Evolutionary conservation across 345 rosid genomes (phyloP), one percentile per base, ranked within the genome.

Genomic region (Lepidium sativum): DNA sequence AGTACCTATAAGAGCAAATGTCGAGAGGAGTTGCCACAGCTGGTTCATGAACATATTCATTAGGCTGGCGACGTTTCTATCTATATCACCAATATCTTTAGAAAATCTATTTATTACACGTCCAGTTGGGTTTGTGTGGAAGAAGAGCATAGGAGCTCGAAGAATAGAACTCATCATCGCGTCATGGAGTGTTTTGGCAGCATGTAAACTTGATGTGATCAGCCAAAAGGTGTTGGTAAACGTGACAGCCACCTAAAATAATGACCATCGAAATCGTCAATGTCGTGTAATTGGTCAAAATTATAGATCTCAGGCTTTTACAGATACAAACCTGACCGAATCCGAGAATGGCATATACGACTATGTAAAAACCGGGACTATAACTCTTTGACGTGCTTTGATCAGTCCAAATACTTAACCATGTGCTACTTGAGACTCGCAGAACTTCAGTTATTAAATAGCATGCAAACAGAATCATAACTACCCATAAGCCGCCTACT

Each of bases 361-460:
- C n/a, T 59, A 88, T 85, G 75, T 83, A 94, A 79, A 60, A 78
- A 25, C 79, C 76, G 27, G 91, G 85, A 16, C 78, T 84, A 60
- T 81, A 89, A 15, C 48, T 78, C 77, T 63, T 76, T 8, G 81
- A 68, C 51, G 86, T 74, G 76, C 85, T 86, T 77, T 75, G 90
- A 70, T 83, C 83, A 2, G 97, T 90, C 99, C 99, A 94, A 54
- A 75, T 64, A 75, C 97, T 84, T 77, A 90, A 82, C 99, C 99
- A 94, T 20, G 82, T 85, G 79, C 99, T 94, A 61, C 97, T 83
- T 42, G 81, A 84, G 68, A 94, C 80, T 78, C 96, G 81, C 44
- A 94, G 84, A 76, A 78, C 78, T 82, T 94, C 99, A n/a, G 95
- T 84, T 39, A 67, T 54, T 54, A 86, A 61, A 65, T 86, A 86